These are phyloP conservation scores for Phaeotremella fagi DNA, from an alignment of 768 basidiomycete species.

Conservation along the genomic window DNA sequence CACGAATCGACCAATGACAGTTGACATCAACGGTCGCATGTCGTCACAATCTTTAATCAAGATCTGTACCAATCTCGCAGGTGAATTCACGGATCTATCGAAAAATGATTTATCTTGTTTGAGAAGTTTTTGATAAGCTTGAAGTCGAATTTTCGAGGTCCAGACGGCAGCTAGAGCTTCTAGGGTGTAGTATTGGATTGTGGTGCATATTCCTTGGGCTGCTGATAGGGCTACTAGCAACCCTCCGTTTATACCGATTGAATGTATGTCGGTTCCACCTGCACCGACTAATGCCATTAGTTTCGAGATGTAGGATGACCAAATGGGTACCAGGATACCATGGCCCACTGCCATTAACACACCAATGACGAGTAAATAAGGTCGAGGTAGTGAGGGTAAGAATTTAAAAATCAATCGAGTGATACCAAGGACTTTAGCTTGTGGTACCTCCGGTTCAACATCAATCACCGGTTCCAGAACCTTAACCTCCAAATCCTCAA, in stretches of 20 bases:
- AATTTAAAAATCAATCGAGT: slow-evolving; percentile 45
- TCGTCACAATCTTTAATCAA: slow-evolving; percentile 89
- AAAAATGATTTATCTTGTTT: slow-evolving; percentile 83
- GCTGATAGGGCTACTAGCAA: slow-evolving; percentile 64
- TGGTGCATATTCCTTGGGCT: slow-evolving; percentile 68
- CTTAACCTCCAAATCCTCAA: slow-evolving; percentile 31
- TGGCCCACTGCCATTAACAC: slow-evolving; percentile 64
- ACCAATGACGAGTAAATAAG: slow-evolving; percentile 65
- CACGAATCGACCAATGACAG: slow-evolving; percentile 64
- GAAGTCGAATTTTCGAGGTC: slow-evolving; percentile 62
- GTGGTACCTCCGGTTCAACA: neutral
- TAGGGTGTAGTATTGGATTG: slow-evolving; percentile 74
- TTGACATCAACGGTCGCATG: slow-evolving; percentile 67
- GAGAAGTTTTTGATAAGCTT: slow-evolving; percentile 60
- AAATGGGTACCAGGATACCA: slow-evolving; percentile 84
- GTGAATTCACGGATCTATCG: slow-evolving; percentile 61
- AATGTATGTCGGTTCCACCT: slow-evolving; percentile 37
- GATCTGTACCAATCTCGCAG: slow-evolving; percentile 63
- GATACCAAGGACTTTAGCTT: slow-evolving; percentile 15
- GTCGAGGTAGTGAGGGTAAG: slow-evolving; percentile 70
- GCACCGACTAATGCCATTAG: slow-evolving; percentile 57
- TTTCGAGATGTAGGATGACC: slow-evolving; percentile 80
- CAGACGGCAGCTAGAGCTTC: slow-evolving; percentile 69
- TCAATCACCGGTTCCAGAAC: slow-evolving; percentile 3
- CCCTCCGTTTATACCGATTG: slow-evolving; percentile 30